Evolutionary conservation across 2,329 filamentous ascomycete genomes (phyloP), one percentile per base, ranked within the genome.

Genomic region (Ascochyta viciae-villosae): DNA sequence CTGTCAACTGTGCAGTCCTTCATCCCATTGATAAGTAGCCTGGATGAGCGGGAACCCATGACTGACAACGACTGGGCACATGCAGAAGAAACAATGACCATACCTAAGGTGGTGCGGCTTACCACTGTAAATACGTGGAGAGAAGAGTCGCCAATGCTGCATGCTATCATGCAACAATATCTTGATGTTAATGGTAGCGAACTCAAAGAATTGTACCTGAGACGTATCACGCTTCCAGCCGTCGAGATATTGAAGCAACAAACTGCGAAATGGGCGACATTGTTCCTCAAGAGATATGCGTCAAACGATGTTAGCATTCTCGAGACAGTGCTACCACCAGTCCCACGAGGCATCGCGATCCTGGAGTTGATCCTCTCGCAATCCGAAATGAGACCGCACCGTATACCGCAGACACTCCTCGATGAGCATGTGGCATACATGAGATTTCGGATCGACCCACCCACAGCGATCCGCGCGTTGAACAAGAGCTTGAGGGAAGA

Each of bases 41-140:
- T 79, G 9, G 66, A 76, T 49, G 77, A 78, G 45, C 65, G 74
- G 12, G 49, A 52, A 1, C 67, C 66, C 6, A 51, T 74, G 12
- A 55, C 55, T 6, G 67, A 75, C 16, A 40, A 60, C 3, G 69
- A 74, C n/a, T 78, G 76, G 76, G 13, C 34, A 7, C 45, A 66
- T 15, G 62, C 60, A 6, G 66, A 71, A 34, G 26, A 61, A 6
- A 61, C 45, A 1, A 31, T 57, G 0, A 33, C 22, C 5, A 57
- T 63, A 1, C 67, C 63, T 24, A 50, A 60, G 26, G 26, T 61
- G 26, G 26, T 61, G 12, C 44, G 40, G 3, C 16, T 38, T 9
- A 45, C 16, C 9, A 31, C 10, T 27, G 47, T 12, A 6, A 45
- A 13, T 15, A 16, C 19, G 3, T 24, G 29, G 33, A 38, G 40